Base-by-base conservation (phyloP, 805 yeast species). In the Hermanozyma aechmeae region DNA sequence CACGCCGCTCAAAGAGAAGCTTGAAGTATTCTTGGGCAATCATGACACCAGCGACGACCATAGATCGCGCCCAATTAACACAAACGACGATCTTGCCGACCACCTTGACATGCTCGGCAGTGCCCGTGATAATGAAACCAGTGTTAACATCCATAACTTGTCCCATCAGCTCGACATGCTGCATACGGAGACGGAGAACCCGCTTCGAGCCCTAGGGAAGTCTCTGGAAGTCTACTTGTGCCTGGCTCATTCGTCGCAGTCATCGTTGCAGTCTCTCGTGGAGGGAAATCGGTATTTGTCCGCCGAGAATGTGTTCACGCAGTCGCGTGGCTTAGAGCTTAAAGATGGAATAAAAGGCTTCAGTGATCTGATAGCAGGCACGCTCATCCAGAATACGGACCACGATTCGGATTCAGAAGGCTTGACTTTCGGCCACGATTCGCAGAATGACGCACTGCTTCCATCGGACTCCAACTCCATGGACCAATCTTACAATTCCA, bases 11-110 rank as follows among this genome's bases (percentile, higher is more conserved):
- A 63, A 63, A 35, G 66, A 69, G 35, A 67, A 63, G 40, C 48
- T 70, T 31, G 67, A 64, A 31, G 51, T 68, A 2, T 64, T 59
- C 25, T 47, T 69, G n/a, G n/a, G n/a, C n/a, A n/a, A n/a, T n/a
- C n/a, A n/a, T n/a, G n/a, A n/a, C n/a, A n/a, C n/a, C n/a, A n/a
- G n/a, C n/a, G n/a, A n/a, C n/a, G n/a, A n/a, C n/a, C 11, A 50
- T 50, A 17, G 15, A 28, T n/a, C 31, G 39, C 16, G 20, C 40
- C 12, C 35, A 32, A 15, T 14, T n/a, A n/a, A 31, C 6, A 28
- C 43, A 26, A 34, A 44, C 19, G 44, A 39, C 24, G 62, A 53
- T 19, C 41, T 62, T 34, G 66, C 59, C 37, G 40, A 43, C 16
- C 68, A 62, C 38, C 48, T 62, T 37, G 46, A 45, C 20, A 43